Base-by-base conservation (phyloP, 225 moss, liverwort and hornwort species). In the Marchantia paleacea region DNA sequence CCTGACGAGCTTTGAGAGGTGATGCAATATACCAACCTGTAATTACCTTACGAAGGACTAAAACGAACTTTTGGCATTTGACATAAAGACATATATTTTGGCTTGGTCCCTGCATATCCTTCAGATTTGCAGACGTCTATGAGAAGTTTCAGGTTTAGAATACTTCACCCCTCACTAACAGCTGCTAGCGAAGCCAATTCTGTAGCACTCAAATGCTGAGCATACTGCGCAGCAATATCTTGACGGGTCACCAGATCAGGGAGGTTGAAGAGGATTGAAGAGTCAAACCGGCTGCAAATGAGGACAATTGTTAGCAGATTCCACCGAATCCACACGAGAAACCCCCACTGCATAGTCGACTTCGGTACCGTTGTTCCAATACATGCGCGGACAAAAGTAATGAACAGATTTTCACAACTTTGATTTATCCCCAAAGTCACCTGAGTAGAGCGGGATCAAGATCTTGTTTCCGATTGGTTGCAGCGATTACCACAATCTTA, bases 381-480 rank as follows among this genome's bases (percentile, higher is more conserved):
- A 58, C 2, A 3, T 20, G 57, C 13, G 13, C 2, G 20, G 13
- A 13, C 57, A 13, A 58, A 58, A 58, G 57, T 13, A 58, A 58
- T 58, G 20, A 58, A 58, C 57, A 39, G 39, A 39, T 39, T 39
- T 39, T 5, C 39, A 39, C 14, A 2, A 31, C 30, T 19, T 26
- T 74, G 7, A 74, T 26, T 15, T n/a, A 16, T 26, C 52, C 72
- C 39, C 39, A 39, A 2, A 39, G 57, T 1, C 47, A 77, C 91
- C 91, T 92, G 64, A 94, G 90, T 22, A 94, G 90, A 54, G 94
- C 94, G 58, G 94, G 91, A 79, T 94, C 94, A 69, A 94, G 89
- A 82, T 94, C 94, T 82, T 92, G 88, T 80, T 92, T 94, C 65
- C 94, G 88, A 79, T 94, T 94, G 19, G 94, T 94, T 19, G 94